A percentile compares a stretch with the other conserved stretches of the same genome.
phyloP scores from a whole-genome alignment of 768 basidiomycete genomes.

The Lyophyllum semitale region DNA sequence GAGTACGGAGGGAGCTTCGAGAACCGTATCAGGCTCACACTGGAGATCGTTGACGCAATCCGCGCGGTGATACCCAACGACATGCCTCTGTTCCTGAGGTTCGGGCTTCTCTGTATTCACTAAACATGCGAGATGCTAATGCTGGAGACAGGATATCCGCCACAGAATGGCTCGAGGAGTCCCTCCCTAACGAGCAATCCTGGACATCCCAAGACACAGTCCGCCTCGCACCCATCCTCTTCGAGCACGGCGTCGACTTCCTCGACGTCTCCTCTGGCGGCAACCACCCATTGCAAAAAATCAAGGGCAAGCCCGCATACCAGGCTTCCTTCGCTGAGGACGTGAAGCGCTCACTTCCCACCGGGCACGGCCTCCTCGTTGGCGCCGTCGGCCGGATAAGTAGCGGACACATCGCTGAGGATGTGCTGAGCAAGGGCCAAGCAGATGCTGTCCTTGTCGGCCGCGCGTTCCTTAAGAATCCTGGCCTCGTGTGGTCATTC shows the following conservation, averaged over 20 bases:
- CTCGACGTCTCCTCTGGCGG: conserved; percentile 76
- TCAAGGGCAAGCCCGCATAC: conserved; percentile 39
- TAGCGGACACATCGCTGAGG: conserved; percentile 55
- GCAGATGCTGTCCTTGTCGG: conserved; percentile 63
- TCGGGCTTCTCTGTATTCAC: conserved; percentile 6
- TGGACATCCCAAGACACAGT: conserved; percentile 75
- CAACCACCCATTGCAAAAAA: conserved; percentile 42
- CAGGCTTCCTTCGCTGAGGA: conserved; percentile 59
- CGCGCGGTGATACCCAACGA: conserved; percentile 57
- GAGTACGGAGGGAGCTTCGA: conserved; percentile 74
- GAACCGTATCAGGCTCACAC: conserved; percentile 61
- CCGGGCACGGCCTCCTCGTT: conserved; percentile 42
- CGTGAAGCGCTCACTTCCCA: conserved; percentile 45
- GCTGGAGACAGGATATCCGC: conserved; percentile 53
- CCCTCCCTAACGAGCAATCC: conserved; percentile 56
- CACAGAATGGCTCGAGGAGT: conserved; percentile 71
- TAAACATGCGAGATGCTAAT: conserved; percentile 7
- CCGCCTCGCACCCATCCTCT: conserved; percentile 57
- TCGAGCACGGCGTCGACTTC: conserved; percentile 70
- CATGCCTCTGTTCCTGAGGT: conserved; percentile 77
- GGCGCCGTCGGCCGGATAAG: conserved; percentile 57
- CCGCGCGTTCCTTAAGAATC: conserved; percentile 62
- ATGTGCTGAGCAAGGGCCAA: conserved; percentile 54
- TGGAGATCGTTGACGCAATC: conserved; percentile 67
- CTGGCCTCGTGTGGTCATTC: conserved; percentile 50